Conservation (phyloP, 495 filamentous ascomycete species). For the Pyrenopolyporus hunteri region DNA sequence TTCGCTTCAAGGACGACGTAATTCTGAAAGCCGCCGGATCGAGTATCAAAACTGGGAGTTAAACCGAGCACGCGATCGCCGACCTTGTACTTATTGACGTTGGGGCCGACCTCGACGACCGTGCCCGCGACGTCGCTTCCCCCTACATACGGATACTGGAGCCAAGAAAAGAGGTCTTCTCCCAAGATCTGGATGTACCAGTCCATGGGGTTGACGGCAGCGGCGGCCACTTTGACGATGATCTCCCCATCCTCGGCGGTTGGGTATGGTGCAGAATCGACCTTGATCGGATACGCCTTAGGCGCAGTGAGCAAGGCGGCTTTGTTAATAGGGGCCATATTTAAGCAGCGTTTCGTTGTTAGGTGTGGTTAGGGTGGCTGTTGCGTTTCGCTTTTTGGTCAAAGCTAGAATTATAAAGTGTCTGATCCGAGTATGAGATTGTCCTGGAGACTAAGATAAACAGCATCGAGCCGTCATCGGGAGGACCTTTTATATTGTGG, state of each 20-base stretch:
- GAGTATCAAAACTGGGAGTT: constrained; percentile 17
- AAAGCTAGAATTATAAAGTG: neutral
- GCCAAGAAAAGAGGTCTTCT: constrained; percentile 29
- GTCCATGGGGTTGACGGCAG: constrained; percentile 54
- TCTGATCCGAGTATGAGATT: neutral
- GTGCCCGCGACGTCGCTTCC: constrained; percentile 62
- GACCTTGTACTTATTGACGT: constrained; percentile 50
- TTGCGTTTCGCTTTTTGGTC: neutral
- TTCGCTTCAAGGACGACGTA: constrained; percentile 43
- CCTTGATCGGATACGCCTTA: constrained; percentile 16
- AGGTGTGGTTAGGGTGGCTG: neutral
- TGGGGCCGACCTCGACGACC: constrained; percentile 54
- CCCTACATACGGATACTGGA: constrained; percentile 52
- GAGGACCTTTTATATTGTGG: neutral
- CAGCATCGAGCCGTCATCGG: neutral
- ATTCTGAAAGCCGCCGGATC: constrained; percentile 45
- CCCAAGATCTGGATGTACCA: constrained; percentile 41
- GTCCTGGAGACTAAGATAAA: neutral
- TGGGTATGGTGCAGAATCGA: constrained; percentile 26
- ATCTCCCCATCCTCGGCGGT: constrained; percentile 23
- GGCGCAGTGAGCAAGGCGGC: constrained; percentile 14
- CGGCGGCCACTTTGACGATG: constrained; percentile 40
- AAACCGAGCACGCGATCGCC: constrained; percentile 54
- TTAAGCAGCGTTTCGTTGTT: neutral
- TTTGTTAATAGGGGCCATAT: constrained; percentile 34